These are phyloP conservation scores for Spiromastix sp. DNA, from an alignment of 2,329 filamentous ascomycete genomes.

Conservation along the genomic window DNA sequence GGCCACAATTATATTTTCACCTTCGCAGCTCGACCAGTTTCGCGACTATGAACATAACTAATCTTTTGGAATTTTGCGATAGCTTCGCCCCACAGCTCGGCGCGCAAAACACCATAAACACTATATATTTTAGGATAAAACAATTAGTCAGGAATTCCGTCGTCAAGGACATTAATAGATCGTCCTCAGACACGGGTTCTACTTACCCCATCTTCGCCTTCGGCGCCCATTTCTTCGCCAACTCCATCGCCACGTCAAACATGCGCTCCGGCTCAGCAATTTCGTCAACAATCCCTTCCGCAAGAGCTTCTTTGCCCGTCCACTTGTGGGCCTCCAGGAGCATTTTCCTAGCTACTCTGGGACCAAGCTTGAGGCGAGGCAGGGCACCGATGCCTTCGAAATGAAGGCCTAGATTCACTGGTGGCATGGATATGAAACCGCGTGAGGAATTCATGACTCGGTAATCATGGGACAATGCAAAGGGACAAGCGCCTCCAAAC, in stretches of 20 bases:
- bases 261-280: slow-evolving; percentile 40
- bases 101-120: slow-evolving; percentile 42
- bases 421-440: slow-evolving; percentile 42
- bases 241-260: slow-evolving; percentile 35
- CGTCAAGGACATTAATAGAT: not conserved
- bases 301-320: slow-evolving; percentile 42
- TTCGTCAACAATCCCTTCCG: slow-evolving; percentile 45
- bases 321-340: slow-evolving; percentile 45
- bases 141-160: not conserved
- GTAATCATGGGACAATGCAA: slow-evolving; percentile 39
- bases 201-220: slow-evolving; percentile 23
- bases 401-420: slow-evolving; percentile 45
- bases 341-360: slow-evolving; percentile 45
- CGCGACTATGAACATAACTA: slow-evolving; percentile 43
- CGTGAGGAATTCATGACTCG: slow-evolving; percentile 37
- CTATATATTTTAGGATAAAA: slow-evolving; percentile 1
- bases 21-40: slow-evolving; percentile 33
- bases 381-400: slow-evolving; percentile 46
- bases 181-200: no score
- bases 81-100: slow-evolving; percentile 46
- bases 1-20: slow-evolving; percentile 42
- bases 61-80: slow-evolving; percentile 41
- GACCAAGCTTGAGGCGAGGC: slow-evolving; percentile 41
- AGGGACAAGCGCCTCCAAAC: slow-evolving; percentile 40
- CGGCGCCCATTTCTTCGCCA: slow-evolving; percentile 34